These are phyloP conservation scores for Pinguiococcus pyrenoidosus DNA, from an alignment of 108 stramenopile genomes.

Conservation along the genomic window DNA sequence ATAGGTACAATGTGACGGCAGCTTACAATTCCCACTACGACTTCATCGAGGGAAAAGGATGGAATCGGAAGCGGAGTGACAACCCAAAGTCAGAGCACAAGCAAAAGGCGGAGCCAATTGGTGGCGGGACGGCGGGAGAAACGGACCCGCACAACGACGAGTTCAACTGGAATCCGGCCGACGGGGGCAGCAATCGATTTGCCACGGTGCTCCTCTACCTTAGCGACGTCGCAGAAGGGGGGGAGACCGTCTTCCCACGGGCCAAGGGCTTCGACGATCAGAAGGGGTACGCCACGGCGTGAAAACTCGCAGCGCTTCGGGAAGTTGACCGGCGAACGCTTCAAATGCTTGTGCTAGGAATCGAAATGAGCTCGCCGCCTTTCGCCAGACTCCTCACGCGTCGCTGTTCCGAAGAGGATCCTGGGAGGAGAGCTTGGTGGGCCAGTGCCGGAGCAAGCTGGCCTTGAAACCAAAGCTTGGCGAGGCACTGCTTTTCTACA, in stretches of 20 bases:
- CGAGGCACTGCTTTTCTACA: conserved; percentile 63
- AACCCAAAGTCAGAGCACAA: conserved; percentile 27
- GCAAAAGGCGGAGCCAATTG: background rate
- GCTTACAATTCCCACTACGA: conserved; percentile 83
- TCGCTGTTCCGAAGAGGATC: background rate
- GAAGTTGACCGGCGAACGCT: background rate
- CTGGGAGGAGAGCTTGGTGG: conserved; percentile 30
- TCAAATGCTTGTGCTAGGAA: background rate
- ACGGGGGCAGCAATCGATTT: conserved; percentile 68
- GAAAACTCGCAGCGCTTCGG: conserved; percentile 33
- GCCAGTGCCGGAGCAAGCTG: conserved; percentile 24
- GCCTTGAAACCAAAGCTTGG: conserved; percentile 57
- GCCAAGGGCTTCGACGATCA: conserved; percentile 17
- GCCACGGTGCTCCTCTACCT: conserved; percentile 91
- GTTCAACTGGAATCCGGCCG: conserved; percentile 18
- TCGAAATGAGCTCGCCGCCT: background rate
- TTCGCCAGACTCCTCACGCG: background rate
- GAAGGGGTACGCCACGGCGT: conserved; percentile 28
- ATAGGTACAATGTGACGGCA: conserved; percentile 75
- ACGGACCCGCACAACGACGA: conserved; percentile 38
- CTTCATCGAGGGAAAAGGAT: conserved; percentile 37
- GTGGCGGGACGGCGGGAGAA: conserved; percentile 3
- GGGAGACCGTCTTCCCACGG: conserved; percentile 78
- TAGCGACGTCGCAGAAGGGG: conserved; percentile 74
- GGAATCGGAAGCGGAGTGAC: background rate